Evolutionary conservation across 2,329 filamentous ascomycete genomes (phyloP).

Genomic region (Cadophora sp.): DNA sequence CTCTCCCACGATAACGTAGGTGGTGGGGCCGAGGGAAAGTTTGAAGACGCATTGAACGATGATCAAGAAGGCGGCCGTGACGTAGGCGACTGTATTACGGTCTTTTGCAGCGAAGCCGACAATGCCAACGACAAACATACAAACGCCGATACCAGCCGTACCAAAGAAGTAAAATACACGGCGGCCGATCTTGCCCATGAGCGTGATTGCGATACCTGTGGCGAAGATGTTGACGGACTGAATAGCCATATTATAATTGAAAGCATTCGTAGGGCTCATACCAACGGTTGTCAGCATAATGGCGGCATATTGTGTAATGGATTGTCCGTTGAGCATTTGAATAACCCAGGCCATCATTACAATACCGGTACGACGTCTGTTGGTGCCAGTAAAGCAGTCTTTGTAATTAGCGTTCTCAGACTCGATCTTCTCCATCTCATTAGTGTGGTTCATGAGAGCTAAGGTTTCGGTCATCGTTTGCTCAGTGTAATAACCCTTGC

Average conservation of each 20-base stretch:
- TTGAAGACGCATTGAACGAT: conserved; percentile 15
- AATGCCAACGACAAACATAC: conserved; percentile 15
- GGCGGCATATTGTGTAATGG: conserved; percentile 15
- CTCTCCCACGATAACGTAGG: conserved; percentile 20
- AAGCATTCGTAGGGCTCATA: conserved; percentile 7
- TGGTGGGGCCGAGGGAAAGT: conserved; percentile 14
- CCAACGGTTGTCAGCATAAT: conserved; percentile 13
- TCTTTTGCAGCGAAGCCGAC: conserved; percentile 12
- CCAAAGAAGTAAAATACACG: conserved; percentile 13
- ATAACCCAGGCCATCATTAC: conserved; percentile 17
- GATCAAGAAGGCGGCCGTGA: conserved; percentile 16
- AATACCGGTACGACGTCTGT: conserved; percentile 19
- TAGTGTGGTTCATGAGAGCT: conserved; percentile 18
- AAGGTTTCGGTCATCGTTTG: conserved; percentile 7
- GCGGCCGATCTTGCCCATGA: conserved; percentile 15
- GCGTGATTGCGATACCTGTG: neutral
- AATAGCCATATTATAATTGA: conserved; percentile 22
- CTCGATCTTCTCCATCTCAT: conserved; percentile 21
- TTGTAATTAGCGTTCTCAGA: conserved; percentile 1
- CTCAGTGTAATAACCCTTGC: conserved; percentile 11
- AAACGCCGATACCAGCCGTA: conserved; percentile 4
- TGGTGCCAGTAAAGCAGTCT: conserved; percentile 21
- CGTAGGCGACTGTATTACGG: neutral
- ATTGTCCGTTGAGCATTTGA: conserved; percentile 18
- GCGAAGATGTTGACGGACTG: conserved; percentile 17